Evolutionary conservation across 2,329 filamentous ascomycete genomes (phyloP).

Genomic region (Scopulariopsis brevicaulis): DNA sequence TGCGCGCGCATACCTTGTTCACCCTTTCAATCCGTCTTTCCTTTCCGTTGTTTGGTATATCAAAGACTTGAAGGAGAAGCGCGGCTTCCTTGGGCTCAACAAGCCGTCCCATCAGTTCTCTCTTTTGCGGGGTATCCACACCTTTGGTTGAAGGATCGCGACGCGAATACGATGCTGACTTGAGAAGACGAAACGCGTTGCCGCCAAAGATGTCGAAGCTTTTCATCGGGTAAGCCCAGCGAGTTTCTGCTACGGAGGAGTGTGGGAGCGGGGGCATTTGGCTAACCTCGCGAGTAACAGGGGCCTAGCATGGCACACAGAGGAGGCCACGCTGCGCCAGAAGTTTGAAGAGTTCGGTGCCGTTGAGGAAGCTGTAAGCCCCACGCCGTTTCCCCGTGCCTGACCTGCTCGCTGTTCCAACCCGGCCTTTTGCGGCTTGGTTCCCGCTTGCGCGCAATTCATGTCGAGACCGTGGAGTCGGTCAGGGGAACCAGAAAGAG

Average conservation of each 20-base stretch:
- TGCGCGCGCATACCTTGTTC: background rate
- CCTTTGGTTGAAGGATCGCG: background rate
- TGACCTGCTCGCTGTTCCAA: background rate
- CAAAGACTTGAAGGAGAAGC: background rate
- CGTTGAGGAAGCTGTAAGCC: conserved; percentile 90
- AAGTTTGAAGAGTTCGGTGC: conserved; percentile 89
- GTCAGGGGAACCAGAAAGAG: background rate
- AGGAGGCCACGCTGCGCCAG: conserved; percentile 71
- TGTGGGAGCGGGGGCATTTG: conserved; percentile 5
- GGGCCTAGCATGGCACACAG: conserved; percentile 97
- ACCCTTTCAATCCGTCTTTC: background rate
- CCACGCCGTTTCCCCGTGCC: background rate
- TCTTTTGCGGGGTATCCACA: background rate
- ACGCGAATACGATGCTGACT: background rate
- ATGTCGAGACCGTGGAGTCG: background rate
- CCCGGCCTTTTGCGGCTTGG: background rate
- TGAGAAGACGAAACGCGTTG: background rate
- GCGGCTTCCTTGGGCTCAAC: background rate
- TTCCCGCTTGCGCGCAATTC: background rate
- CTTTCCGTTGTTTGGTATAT: background rate
- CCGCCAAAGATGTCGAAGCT: conserved; percentile 66
- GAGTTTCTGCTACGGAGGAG: background rate
- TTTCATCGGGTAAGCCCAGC: conserved; percentile 70
- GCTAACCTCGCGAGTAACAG: conserved; percentile 29
- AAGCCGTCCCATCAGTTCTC: background rate